These are phyloP conservation scores for Tilletia setariae DNA, from an alignment of 1,284 basidiomycete species.

Conservation along the genomic window DNA sequence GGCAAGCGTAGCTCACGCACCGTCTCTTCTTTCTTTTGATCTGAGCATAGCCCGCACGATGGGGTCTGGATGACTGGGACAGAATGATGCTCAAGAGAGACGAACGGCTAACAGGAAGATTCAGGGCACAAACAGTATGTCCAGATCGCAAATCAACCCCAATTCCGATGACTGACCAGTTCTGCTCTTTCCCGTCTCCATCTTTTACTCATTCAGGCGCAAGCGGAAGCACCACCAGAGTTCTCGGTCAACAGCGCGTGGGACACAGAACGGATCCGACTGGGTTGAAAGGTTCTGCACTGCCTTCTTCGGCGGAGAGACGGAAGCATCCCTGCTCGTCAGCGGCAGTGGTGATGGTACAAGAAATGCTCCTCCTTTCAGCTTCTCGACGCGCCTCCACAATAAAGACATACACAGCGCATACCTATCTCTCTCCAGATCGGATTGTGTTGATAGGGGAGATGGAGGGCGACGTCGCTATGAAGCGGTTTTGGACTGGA, in stretches of 20 bases:
- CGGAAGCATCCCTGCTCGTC: too few species aligned
- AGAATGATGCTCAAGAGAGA: slow-evolving; percentile 54
- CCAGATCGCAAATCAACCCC: background rate
- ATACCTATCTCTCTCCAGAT: too few species aligned
- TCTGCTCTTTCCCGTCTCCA: background rate
- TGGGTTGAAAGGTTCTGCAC: background rate
- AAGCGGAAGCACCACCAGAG: slow-evolving; percentile 34
- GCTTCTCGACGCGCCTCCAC: too few species aligned
- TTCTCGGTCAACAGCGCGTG: slow-evolving; percentile 52
- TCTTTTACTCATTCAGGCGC: background rate
- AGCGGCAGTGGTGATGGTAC: too few species aligned
- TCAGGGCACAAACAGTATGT: slow-evolving; percentile 52
- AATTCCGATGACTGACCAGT: background rate
- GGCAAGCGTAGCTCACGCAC: background rate
- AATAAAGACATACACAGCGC: too few species aligned
- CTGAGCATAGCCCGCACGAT: slow-evolving; percentile 38
- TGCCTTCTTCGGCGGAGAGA: too few species aligned
- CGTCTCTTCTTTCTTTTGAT: background rate
- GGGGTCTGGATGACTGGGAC: slow-evolving; percentile 52
- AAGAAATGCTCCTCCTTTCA: too few species aligned
- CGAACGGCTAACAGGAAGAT: slow-evolving; percentile 48
- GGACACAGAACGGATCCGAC: slow-evolving; percentile 38
- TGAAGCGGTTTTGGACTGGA: too few species aligned
- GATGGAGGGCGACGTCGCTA: too few species aligned
- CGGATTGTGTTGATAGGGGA: too few species aligned